Base-by-base conservation (phyloP, 2,329 filamentous ascomycete species). In the Aspergillus ustus region DNA sequence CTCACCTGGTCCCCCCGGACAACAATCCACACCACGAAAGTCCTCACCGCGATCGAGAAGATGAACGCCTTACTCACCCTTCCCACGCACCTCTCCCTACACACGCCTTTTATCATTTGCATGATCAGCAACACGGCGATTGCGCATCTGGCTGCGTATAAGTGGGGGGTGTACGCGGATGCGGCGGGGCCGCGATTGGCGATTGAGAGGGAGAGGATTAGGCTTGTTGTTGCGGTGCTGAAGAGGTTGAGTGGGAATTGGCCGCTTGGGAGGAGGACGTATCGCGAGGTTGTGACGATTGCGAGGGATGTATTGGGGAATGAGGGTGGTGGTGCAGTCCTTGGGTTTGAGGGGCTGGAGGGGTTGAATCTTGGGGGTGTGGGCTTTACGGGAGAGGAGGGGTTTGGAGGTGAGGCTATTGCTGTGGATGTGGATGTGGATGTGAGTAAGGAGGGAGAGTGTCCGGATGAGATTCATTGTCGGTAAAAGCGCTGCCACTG, bases 91-190 rank as follows among this genome's bases (percentile, higher is more conserved):
- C 71, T 73, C 6, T 73, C 72, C 34, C 63, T 66, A 29, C 77
- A 80, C 54, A 75, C 73, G 0, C 79, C 78, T 0, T 80, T 80
- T 45, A 70, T 72, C 1, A 76, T 76, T 2, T 81, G 78, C 66
- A 80, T 80, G 77, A 67, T 79, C 46, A 75, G 71, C 34, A 75
- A 73, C 28, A 75, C 72, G 0, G 75, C 74, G 0, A 70, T 80
- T 66, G 89, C 92, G 2, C 89, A 93, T 68, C 82, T 93, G 8
- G 76, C 78, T 0, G 78, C 78, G 2, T 80, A 77, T 63, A 73
- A 70, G 15, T 78, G 73, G 61, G 57, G 75, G 34, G 31, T 34
- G 19, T 70, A 77, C 44, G 63, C 67, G n/a, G n/a, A n/a, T n/a
- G n/a, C n/a, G n/a, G n/a, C n/a, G 2, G 75, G 70, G 0, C 63